Percentiles rank a stretch among this genome's conserved stretches.
These are phyloP conservation scores for Populus hybrid DNA, from an alignment of 441 rosid genomes.

Conservation along the genomic window DNA sequence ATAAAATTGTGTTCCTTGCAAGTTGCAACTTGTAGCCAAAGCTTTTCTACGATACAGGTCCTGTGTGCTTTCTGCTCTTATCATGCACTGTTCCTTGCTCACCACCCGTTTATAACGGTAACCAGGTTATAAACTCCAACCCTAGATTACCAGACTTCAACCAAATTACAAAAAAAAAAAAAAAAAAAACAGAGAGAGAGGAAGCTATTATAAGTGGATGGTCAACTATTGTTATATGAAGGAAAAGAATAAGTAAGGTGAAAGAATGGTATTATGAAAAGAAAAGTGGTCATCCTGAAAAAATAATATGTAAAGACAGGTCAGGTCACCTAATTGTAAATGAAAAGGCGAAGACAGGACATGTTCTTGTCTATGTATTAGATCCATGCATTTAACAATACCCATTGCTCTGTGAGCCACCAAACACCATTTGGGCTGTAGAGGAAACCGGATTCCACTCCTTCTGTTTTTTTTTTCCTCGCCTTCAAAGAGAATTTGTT, in stretches of 20 bases:
- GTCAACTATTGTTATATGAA: no score
- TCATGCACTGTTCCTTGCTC: background rate
- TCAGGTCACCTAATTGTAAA: background rate
- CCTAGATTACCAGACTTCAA: background rate
- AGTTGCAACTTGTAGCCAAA: no score
- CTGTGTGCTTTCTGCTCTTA: background rate
- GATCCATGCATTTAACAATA: no score
- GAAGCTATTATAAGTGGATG: background rate
- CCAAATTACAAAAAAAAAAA: background rate
- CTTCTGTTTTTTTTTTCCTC: constrained; percentile 1
- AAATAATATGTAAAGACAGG: background rate
- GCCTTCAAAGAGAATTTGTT: constrained; percentile 3
- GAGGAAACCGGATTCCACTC: background rate
- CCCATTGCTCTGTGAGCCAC: no score
- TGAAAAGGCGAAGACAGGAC: background rate
- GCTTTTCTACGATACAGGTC: background rate
- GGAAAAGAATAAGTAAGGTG: background rate
- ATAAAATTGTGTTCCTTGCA: no score
- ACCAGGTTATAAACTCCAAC: background rate
- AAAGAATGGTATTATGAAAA: background rate
- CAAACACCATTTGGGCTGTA: constrained; percentile 14
- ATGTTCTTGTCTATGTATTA: no score
- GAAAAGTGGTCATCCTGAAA: background rate
- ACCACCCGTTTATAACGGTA: background rate
- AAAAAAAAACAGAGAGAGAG: background rate